phyloP scores from a whole-genome alignment of 805 yeast genomes.

The Yarrowia sp. region DNA sequence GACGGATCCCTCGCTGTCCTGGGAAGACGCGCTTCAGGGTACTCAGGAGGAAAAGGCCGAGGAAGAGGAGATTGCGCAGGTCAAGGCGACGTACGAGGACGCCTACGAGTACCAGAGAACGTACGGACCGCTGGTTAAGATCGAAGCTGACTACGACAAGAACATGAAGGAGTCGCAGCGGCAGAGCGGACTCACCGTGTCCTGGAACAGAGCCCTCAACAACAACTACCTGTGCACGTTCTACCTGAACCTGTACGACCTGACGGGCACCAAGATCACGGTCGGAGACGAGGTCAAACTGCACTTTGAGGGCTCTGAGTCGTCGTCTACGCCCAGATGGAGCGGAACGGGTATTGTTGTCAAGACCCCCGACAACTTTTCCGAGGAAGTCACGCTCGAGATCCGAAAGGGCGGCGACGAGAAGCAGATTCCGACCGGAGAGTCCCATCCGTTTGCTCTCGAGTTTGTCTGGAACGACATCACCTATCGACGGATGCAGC shows the following conservation, averaged over 20 bases:
- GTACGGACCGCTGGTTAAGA: slow-evolving; percentile 76
- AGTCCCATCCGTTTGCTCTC: slow-evolving; percentile 68
- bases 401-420: slow-evolving; percentile 44
- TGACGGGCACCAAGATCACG: slow-evolving; percentile 63
- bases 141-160: slow-evolving; percentile 77
- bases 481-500: slow-evolving; percentile 79
- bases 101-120: slow-evolving; percentile 82
- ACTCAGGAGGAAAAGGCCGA: slow-evolving; percentile 43
- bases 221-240: slow-evolving; percentile 69
- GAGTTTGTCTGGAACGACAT: slow-evolving; percentile 89
- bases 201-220: slow-evolving; percentile 70
- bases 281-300: slow-evolving; percentile 82
- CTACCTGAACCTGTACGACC: slow-evolving; percentile 63
- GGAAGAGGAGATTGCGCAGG: slow-evolving; percentile 65
- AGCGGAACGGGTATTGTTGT: slow-evolving; percentile 68
- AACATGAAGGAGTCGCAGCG: slow-evolving; percentile 73
- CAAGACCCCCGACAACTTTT: slow-evolving; percentile 62
- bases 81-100: slow-evolving; percentile 72
- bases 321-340: slow-evolving; percentile 64
- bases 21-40: slow-evolving; percentile 56
- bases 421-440: slow-evolving; percentile 50
- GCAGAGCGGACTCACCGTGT: slow-evolving; percentile 65
- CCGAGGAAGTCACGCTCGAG: slow-evolving; percentile 72
- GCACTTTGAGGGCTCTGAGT: slow-evolving; percentile 56
- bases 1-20: slow-evolving; percentile 63